phyloP scores from a whole-genome alignment of 441 rosid genomes.

The Bruguiera hainesii region DNA sequence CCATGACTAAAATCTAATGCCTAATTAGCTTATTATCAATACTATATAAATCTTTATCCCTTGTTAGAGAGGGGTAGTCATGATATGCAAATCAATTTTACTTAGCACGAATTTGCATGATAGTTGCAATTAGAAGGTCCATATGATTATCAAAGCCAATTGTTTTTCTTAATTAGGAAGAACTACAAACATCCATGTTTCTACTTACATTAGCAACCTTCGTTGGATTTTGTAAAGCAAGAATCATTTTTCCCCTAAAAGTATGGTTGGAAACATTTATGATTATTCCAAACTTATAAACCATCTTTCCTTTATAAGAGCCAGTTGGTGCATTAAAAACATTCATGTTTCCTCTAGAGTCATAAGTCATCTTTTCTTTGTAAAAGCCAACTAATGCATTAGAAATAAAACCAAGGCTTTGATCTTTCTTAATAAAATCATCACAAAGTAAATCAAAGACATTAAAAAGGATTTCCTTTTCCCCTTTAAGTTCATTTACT shows the following conservation, averaged over 20 bases:
- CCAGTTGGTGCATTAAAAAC: slow-evolving; percentile 4
- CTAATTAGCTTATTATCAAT: background rate
- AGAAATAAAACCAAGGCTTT: background rate
- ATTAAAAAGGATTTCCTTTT: no score
- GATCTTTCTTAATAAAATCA: no score
- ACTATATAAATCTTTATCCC: background rate
- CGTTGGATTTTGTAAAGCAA: background rate
- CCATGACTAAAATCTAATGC: background rate
- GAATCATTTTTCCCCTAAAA: background rate
- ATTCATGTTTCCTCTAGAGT: background rate
- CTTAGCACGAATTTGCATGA: slow-evolving; percentile 14
- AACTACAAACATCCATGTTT: background rate
- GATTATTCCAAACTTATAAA: background rate
- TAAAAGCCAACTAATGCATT: background rate
- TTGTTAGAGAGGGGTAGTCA: slow-evolving; percentile 10
- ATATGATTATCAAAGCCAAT: background rate
- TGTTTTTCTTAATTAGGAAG: background rate
- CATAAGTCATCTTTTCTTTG: slow-evolving; percentile 14
- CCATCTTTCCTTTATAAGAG: slow-evolving; percentile 20
- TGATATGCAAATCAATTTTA: slow-evolving; percentile 3
- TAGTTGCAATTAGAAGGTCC: slow-evolving; percentile 20
- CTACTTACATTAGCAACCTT: background rate
- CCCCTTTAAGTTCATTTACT: no score
- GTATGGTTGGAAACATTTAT: background rate
- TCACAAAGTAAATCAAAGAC: no score